These are phyloP conservation scores for Solioccasus polychromus DNA, from an alignment of 768 basidiomycete genomes.

Conservation along the genomic window DNA sequence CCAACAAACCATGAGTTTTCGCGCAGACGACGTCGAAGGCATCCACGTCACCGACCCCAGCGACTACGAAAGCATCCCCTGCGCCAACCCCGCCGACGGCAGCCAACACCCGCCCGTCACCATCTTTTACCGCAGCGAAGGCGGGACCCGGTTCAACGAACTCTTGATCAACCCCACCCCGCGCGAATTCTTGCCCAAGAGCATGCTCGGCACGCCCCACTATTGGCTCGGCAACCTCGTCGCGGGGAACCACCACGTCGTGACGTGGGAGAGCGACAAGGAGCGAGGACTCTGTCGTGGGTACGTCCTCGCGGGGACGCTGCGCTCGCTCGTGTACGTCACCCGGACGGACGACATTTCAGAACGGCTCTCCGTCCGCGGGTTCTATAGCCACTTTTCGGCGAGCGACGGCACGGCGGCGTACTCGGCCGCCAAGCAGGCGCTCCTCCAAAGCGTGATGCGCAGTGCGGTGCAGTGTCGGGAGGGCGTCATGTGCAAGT, in stretches of 20 bases:
- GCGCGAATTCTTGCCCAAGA: constrained; percentile 20
- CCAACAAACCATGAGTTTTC: constrained; percentile 29
- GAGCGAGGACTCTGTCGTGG: constrained; percentile 23
- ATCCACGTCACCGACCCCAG: constrained; percentile 33
- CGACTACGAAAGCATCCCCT: constrained; percentile 19
- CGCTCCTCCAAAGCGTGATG: constrained; percentile 21
- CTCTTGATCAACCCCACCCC: constrained; percentile 28
- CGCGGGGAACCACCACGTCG: constrained; percentile 23
- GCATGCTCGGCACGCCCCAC: constrained; percentile 24
- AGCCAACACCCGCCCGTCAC: constrained; percentile 31
- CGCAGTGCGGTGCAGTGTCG: constrained; percentile 17
- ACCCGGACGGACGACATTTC: constrained; percentile 22
- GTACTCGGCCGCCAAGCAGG: constrained; percentile 17
- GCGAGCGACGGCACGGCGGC: constrained; percentile 33
- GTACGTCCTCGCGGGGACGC: constrained; percentile 31
- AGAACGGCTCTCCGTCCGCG: constrained; percentile 27
- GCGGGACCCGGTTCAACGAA: constrained; percentile 28
- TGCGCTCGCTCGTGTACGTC: constrained; percentile 33
- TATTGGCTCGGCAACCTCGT: constrained; percentile 28
- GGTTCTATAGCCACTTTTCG: constrained; percentile 35
- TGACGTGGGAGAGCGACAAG: constrained; percentile 27
- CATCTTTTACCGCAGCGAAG: constrained; percentile 32
- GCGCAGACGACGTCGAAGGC: constrained; percentile 32
- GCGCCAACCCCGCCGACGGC: constrained; percentile 16
- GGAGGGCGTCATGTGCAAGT: constrained; percentile 25